Percentiles rank a stretch among this genome's conserved stretches.
Conservation (phyloP, 2,329 filamentous ascomycete genomes). For the Phyllosticta paracitricarpa region DNA sequence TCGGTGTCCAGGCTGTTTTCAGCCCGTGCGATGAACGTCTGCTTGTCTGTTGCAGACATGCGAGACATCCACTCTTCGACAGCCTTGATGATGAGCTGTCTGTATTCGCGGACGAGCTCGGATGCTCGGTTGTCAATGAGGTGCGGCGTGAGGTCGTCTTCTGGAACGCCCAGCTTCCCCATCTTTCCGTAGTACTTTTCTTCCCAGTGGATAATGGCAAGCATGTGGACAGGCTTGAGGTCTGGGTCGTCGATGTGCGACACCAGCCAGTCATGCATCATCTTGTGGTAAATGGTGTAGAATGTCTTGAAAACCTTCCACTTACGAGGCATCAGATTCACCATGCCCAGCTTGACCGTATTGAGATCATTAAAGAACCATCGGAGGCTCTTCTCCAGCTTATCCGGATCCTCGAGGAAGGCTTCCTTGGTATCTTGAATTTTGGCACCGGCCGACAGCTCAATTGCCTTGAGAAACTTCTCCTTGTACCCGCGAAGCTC, state of each 20-base stretch:
- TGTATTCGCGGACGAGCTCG: slow-evolving; percentile 88
- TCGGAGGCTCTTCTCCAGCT: slow-evolving; percentile 75
- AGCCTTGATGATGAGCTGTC: slow-evolving; percentile 87
- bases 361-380: slow-evolving; percentile 99
- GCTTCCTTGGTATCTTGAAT: slow-evolving; percentile 61
- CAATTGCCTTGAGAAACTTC: slow-evolving; percentile 78
- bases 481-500: slow-evolving; percentile 93
- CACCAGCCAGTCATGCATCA: slow-evolving; percentile 92
- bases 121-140: slow-evolving; percentile 82
- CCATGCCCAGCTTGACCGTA: slow-evolving; percentile 88
- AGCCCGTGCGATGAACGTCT: slow-evolving; percentile 68
- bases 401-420: slow-evolving; percentile 74
- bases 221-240: slow-evolving; percentile 74
- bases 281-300: slow-evolving; percentile 77
- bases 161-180: slow-evolving; percentile 72
- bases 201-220: slow-evolving; percentile 89
- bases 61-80: slow-evolving; percentile 97
- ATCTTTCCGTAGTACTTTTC: slow-evolving; percentile 96
- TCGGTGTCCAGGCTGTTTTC: slow-evolving; percentile 76
- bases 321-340: slow-evolving; percentile 82
- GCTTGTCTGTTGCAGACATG: slow-evolving; percentile 73
- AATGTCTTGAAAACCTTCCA: slow-evolving; percentile 95
- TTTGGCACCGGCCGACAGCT: slow-evolving; percentile 60
- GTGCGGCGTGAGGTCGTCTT: slow-evolving; percentile 70
- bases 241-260: slow-evolving; percentile 74